A percentile compares a stretch with the other conserved stretches of the same genome.
phyloP scores from a whole-genome alignment of 257 asterid species.

The Nicotiana attenuata region DNA sequence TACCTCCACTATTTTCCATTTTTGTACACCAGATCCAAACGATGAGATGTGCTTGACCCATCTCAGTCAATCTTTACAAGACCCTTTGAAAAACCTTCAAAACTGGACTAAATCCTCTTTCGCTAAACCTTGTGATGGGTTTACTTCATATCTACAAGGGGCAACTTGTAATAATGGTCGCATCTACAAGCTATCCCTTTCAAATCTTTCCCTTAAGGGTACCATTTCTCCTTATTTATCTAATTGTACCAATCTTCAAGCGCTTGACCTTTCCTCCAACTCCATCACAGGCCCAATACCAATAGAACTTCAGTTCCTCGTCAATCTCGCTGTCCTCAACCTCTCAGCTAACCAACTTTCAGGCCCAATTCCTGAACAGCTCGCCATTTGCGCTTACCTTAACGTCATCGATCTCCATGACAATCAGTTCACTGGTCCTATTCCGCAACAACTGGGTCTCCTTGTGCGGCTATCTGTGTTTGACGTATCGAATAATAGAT shows the following conservation, averaged over 20 bases:
- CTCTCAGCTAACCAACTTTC: conserved; percentile 66
- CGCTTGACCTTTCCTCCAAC: conserved; percentile 87
- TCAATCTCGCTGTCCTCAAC: conserved; percentile 79
- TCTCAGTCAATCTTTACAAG: conserved; percentile 55
- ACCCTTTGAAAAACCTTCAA: conserved; percentile 55
- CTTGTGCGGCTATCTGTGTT: conserved; percentile 62
- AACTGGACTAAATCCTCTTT: conserved; percentile 71
- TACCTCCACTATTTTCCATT: conserved; percentile 24
- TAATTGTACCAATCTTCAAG: conserved; percentile 83
- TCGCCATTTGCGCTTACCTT: conserved; percentile 75
- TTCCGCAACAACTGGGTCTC: conserved; percentile 81
- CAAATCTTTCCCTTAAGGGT: conserved; percentile 63
- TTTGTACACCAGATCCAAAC: conserved; percentile 60
- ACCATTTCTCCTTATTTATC: conserved; percentile 82
- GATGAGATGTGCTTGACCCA: conserved; percentile 71
- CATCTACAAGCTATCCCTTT: conserved; percentile 71
- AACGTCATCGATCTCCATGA: conserved; percentile 89
- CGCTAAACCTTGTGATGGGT: conserved; percentile 72
- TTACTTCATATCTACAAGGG: conserved; percentile 66
- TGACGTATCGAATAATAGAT: conserved; percentile 64
- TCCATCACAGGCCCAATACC: conserved; percentile 75
- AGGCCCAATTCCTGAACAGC: conserved; percentile 60
- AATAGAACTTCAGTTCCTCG: conserved; percentile 55
- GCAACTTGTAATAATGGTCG: conserved; percentile 98
- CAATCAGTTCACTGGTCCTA: conserved; percentile 54